Conservation (phyloP, 768 basidiomycete genomes). For the Boletus bicolor region DNA sequence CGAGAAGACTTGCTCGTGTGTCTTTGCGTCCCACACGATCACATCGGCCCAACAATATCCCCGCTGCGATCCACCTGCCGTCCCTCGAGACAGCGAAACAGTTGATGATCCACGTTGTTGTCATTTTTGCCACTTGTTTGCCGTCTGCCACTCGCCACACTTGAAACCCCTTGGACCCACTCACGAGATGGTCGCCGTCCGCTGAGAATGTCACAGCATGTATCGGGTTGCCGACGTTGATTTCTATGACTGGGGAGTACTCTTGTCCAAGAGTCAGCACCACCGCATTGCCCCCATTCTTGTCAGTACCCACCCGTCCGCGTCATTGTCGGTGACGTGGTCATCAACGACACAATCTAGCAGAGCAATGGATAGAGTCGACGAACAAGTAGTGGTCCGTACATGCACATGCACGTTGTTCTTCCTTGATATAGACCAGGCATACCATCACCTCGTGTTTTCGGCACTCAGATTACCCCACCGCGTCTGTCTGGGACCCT, state of each 20-base stretch:
- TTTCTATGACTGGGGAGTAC: not conserved
- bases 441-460: no score
- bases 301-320: not conserved
- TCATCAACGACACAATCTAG: no score
- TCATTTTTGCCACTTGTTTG: not conserved
- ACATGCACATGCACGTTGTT: no score
- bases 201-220: not conserved
- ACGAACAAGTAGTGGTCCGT: not conserved
- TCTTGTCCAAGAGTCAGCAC: not conserved
- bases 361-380: no score
- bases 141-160: not conserved
- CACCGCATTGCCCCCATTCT: no score
- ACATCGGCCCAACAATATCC: not conserved
- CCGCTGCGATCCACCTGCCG: constrained; percentile 4
- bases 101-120: not conserved
- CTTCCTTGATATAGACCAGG: no score
- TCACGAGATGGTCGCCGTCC: not conserved
- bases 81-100: constrained; percentile 1
- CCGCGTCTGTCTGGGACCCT: no score
- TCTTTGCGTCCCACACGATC: not conserved
- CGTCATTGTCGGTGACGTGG: not conserved
- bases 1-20: not conserved
- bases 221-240: not conserved
- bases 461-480: no score
- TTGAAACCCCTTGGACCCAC: not conserved